Percentiles rank a stretch among this genome's conserved stretches.
Evolutionary conservation across 2,329 filamentous ascomycete species (phyloP).

Genomic region (Diaporthe citri): DNA sequence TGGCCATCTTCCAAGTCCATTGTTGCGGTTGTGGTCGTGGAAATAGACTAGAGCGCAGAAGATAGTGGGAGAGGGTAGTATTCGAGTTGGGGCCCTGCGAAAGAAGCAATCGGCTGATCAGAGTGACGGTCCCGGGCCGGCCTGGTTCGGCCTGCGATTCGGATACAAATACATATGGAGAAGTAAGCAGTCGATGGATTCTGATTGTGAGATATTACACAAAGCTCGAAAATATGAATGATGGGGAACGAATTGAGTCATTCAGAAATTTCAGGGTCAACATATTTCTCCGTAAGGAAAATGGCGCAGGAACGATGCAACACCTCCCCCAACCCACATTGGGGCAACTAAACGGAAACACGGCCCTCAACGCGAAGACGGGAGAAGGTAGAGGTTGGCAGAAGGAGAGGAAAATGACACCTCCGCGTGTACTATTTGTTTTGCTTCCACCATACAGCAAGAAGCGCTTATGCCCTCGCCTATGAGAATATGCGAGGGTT

Average conservation of each 20-base stretch:
- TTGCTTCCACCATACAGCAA: background rate
- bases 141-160: background rate
- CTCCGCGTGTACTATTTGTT: background rate
- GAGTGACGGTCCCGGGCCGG: conserved; percentile 2
- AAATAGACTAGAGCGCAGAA: background rate
- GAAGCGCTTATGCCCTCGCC: background rate
- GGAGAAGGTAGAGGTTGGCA: background rate
- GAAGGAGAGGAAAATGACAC: background rate
- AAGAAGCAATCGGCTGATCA: background rate
- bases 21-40: background rate
- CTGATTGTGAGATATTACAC: background rate
- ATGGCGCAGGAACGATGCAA: background rate
- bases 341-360: background rate
- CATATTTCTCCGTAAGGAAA: conserved; percentile 2
- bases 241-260: background rate
- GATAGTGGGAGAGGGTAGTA: background rate
- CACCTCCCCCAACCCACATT: background rate
- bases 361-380: background rate
- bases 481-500: background rate
- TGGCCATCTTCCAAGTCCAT: background rate
- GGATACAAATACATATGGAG: background rate
- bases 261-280: background rate
- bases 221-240: background rate
- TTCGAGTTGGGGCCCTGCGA: background rate
- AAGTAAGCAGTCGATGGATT: background rate